Base-by-base conservation (phyloP, 208 protist genomes). In the Acanthamoeba lenticulata region DNA sequence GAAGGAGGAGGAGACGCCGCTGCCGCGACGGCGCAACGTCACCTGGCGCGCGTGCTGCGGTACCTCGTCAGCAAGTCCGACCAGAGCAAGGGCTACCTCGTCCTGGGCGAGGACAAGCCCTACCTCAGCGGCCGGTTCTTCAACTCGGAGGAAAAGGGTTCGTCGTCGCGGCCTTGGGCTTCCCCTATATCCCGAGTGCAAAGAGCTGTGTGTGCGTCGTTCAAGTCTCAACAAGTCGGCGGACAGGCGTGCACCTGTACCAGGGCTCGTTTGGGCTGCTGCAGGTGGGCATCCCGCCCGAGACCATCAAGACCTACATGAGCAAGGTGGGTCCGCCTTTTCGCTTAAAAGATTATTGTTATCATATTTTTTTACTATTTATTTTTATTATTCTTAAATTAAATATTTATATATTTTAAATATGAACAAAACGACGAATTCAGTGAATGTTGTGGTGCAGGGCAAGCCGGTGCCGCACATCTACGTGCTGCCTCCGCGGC, bases 261-360 rank as follows among this genome's bases (percentile, higher is more conserved):
- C 27, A 88, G n/a, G 77, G 77, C 44, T 44, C 11, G 0, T 32
- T 96, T 4, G 96, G 95, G 11, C 93, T 67, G 0, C 85, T 97
- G 27, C 96, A 97, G 81, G 90, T 97, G 32, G 96, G 96, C 44
- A 92, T 97, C 1, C 96, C 96, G 24, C 96, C 96, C 1, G 96
- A 97, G 47, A 97, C 96, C 11, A 97, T 97, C 32, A 97, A 97
- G 92, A 88, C 72, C 27, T 96, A 69, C n/a, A 81, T 95, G 27
- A 91, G 77, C 45, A 88, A 88, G 77, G 77, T 55, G 36, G 13
- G 4, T 88, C 29, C 34, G 11, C 15, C 67, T 77, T 38, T 24
- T 77, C 24, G 55, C 24, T 24, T 62, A n/a, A 15, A 62, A 15
- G n/a, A n/a, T n/a, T n/a, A n/a, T 62, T 62, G 15, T n/a, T 62